Conservation (phyloP, 2,329 filamentous ascomycete species). For the Aspergillus persii region DNA sequence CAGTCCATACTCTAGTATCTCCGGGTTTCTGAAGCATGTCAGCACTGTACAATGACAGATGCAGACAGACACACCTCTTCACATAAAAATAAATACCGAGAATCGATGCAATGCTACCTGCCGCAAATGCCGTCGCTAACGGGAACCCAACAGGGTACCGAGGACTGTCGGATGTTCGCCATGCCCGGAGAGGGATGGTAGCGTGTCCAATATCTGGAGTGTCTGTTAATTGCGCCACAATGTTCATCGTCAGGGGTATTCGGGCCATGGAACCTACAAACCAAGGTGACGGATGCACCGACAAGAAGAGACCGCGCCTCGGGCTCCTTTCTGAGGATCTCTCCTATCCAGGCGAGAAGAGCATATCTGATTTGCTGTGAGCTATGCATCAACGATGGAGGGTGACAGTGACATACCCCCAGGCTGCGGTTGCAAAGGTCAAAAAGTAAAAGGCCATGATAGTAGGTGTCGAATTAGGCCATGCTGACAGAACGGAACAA, state of each 20-base stretch:
- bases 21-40: not conserved
- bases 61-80: not conserved
- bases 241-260: not conserved
- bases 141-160: constrained; percentile 20
- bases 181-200: constrained; percentile 19
- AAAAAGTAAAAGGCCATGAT: constrained; percentile 20
- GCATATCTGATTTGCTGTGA: constrained; percentile 3
- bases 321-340: constrained; percentile 17
- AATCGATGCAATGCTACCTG: constrained; percentile 7
- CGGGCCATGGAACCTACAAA: constrained; percentile 6
- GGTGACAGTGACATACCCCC: constrained; percentile 5
- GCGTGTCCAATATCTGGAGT: constrained; percentile 16
- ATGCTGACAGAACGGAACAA: constrained; percentile 8
- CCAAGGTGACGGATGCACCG: constrained; percentile 17
- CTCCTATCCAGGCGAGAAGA: constrained; percentile 18
- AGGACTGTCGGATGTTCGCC: constrained; percentile 18
- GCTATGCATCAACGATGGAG: too few species aligned
- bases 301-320: constrained; percentile 18
- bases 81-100: constrained; percentile 8
- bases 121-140: constrained; percentile 16
- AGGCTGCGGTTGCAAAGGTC: constrained; percentile 18
- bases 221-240: not conserved
- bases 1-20: constrained; percentile 1
- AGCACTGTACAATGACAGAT: not conserved
- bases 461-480: constrained; percentile 9